Conservation (phyloP, 495 filamentous ascomycete genomes). For the Glonium stellatum region DNA sequence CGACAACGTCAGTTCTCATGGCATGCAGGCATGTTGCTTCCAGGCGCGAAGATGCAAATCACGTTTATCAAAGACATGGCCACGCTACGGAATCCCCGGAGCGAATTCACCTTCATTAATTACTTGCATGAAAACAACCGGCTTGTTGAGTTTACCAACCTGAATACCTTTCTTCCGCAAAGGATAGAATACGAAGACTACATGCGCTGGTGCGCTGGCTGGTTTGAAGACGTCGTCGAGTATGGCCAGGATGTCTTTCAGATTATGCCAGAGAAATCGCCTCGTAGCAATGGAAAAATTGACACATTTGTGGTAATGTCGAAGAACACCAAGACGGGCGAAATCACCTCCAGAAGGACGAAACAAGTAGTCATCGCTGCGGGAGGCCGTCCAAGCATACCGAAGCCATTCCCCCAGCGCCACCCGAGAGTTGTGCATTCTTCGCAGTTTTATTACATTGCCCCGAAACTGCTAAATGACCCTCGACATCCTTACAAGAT, state of each 20-base stretch:
- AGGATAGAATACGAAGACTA: slow-evolving; percentile 93
- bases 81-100: slow-evolving; percentile 77
- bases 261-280: slow-evolving; percentile 41
- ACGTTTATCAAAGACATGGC: slow-evolving; percentile 96
- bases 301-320: slow-evolving; percentile 52
- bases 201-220: slow-evolving; percentile 80
- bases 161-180: slow-evolving; percentile 79
- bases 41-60: slow-evolving; percentile 93
- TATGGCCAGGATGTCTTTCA: slow-evolving; percentile 73
- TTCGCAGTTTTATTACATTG: slow-evolving; percentile 67
- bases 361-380: slow-evolving; percentile 81
- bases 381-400: slow-evolving; percentile 75
- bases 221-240: slow-evolving; percentile 68
- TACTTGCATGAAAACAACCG: slow-evolving; percentile 75
- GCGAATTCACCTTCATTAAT: slow-evolving; percentile 91
- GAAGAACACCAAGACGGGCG: slow-evolving; percentile 45
- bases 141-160: slow-evolving; percentile 81
- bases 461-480: slow-evolving; percentile 55
- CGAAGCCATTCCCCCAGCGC: slow-evolving; percentile 52
- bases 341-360: slow-evolving; percentile 50
- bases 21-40: slow-evolving; percentile 93
- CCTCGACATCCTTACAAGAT: slow-evolving; percentile 56
- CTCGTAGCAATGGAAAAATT: slow-evolving; percentile 37
- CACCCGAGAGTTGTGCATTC: slow-evolving; percentile 76
- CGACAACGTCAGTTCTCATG: slow-evolving; percentile 76